These are phyloP conservation scores for Melaleuca alternifolia DNA, from an alignment of 345 rosid genomes.

Conservation along the genomic window DNA sequence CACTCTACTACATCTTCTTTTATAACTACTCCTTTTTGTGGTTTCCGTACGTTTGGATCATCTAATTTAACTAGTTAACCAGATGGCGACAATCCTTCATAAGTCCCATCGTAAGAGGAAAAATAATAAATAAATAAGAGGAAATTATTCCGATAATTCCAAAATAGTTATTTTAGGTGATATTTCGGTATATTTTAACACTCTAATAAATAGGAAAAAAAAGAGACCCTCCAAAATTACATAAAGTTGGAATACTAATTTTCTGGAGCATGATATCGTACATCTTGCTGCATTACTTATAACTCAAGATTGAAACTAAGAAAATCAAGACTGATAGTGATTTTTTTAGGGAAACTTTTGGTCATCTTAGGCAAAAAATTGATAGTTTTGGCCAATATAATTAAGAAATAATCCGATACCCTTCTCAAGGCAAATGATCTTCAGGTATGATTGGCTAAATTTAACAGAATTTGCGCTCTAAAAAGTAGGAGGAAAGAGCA, in stretches of 20 bases:
- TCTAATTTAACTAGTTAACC: background rate
- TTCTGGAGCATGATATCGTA: background rate
- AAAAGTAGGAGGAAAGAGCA: background rate
- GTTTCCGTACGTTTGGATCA: background rate
- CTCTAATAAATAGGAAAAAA: background rate
- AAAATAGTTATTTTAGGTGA: background rate
- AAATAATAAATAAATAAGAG: background rate
- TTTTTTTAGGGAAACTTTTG: background rate
- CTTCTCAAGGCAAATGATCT: background rate
- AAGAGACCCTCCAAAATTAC: background rate
- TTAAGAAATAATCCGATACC: background rate
- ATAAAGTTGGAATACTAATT: background rate
- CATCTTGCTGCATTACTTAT: background rate
- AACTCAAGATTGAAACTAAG: background rate
- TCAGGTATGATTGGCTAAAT: background rate
- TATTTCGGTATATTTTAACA: no score
- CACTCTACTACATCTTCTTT: background rate
- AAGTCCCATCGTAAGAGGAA: background rate
- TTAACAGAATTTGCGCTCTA: background rate
- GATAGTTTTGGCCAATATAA: background rate
- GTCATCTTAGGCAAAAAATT: background rate
- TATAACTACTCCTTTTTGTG: background rate
- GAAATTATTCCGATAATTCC: background rate
- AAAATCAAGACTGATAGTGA: background rate
- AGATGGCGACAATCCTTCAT: background rate